Conservation (phyloP, 176 grass and related monocot genomes). For the Lolium rigidum region DNA sequence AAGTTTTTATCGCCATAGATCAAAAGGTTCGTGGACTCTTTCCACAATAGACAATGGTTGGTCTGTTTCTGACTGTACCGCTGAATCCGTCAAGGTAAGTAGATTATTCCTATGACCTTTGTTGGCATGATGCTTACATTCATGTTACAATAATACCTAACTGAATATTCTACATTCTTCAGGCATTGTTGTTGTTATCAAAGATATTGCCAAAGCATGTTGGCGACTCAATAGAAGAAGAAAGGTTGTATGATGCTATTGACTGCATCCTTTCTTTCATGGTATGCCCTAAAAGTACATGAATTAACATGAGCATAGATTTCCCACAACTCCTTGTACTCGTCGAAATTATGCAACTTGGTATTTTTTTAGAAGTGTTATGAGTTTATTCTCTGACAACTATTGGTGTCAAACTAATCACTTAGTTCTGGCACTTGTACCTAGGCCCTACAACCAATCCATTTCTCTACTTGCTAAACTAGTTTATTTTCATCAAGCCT, state of each 20-base stretch:
- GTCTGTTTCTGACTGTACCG: slow-evolving; percentile 40
- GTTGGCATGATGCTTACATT: too few species aligned
- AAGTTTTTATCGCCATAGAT: slow-evolving; percentile 31
- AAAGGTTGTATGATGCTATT: slow-evolving; percentile 38
- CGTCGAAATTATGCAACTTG: too few species aligned
- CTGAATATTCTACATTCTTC: too few species aligned
- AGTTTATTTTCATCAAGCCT: too few species aligned
- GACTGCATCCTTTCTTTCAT: slow-evolving; percentile 41
- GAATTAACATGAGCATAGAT: neutral
- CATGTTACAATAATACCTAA: too few species aligned
- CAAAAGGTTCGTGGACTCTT: slow-evolving; percentile 51
- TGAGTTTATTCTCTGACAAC: too few species aligned
- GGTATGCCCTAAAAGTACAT: slow-evolving; percentile 5
- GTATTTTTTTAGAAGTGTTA: too few species aligned
- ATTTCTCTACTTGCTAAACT: too few species aligned
- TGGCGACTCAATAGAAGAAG: slow-evolving; percentile 34
- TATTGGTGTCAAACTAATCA: too few species aligned
- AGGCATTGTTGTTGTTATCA: slow-evolving; percentile 14
- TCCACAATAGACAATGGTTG: slow-evolving; percentile 42
- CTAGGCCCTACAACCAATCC: too few species aligned
- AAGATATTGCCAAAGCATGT: slow-evolving; percentile 38
- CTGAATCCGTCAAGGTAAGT: slow-evolving; percentile 35
- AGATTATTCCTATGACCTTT: neutral
- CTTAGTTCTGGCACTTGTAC: too few species aligned
- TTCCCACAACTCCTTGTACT: too few species aligned